A percentile compares a stretch with the other conserved stretches of the same genome.
Evolutionary conservation across 495 filamentous ascomycete species (phyloP).

Genomic region (Talaromyces thailandensis): DNA sequence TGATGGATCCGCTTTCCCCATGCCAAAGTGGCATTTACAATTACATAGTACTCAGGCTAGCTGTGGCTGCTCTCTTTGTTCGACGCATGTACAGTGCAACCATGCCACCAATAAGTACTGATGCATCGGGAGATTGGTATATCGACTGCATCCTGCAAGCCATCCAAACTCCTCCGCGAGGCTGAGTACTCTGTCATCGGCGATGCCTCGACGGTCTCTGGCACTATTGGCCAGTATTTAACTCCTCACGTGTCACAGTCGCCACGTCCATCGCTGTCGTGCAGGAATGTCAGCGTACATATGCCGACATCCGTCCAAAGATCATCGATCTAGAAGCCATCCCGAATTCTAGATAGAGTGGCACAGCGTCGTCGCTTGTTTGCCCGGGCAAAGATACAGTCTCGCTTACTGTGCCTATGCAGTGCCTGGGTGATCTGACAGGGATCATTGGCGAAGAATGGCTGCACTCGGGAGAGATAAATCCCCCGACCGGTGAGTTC

Average conservation of each 20-base stretch:
- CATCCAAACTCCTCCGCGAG: background rate
- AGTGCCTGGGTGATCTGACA: background rate
- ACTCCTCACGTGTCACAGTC: background rate
- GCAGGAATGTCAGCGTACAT: background rate
- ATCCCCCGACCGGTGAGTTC: background rate
- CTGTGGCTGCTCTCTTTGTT: background rate
- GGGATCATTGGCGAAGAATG: background rate
- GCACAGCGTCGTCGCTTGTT: background rate
- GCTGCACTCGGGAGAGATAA: background rate
- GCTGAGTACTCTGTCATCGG: background rate
- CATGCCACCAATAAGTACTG: background rate
- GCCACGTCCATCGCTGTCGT: background rate
- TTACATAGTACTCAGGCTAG: background rate
- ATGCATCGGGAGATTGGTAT: background rate
- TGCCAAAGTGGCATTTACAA: background rate
- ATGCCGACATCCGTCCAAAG: background rate
- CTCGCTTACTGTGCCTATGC: background rate
- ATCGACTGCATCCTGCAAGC: background rate
- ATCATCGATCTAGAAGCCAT: background rate
- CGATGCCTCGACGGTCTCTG: background rate
- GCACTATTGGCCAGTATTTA: background rate
- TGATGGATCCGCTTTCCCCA: background rate
- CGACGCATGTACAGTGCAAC: background rate
- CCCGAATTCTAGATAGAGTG: background rate
- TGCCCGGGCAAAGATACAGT: background rate